Evolutionary conservation across 805 yeast species (phyloP).

Genomic region (Maudiozyma turicensis): DNA sequence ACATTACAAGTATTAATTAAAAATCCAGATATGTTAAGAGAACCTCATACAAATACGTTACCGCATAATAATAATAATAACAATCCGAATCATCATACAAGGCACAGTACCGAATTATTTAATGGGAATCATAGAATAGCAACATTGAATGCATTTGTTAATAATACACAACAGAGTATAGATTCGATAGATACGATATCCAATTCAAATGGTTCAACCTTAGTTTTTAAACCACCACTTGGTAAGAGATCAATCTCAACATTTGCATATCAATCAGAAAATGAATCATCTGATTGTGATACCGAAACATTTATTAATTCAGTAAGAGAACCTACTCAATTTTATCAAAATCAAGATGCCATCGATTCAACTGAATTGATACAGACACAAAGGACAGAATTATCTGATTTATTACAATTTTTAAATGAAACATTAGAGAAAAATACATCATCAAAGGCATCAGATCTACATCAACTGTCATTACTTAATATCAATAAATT

Average conservation of each 20-base stretch:
- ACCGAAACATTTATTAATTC: not conserved
- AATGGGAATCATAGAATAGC: slow-evolving; percentile 6
- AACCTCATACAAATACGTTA: slow-evolving; percentile 3
- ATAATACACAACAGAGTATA: slow-evolving; percentile 2
- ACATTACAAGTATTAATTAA: slow-evolving; percentile 62
- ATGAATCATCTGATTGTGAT: not conserved
- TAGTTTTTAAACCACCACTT: not conserved
- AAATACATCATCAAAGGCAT: slow-evolving; percentile 17
- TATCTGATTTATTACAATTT: slow-evolving; percentile 15
- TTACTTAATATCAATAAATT: slow-evolving; percentile 22
- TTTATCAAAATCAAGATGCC: slow-evolving; percentile 8
- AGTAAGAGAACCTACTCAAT: not conserved
- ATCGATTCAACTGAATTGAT: slow-evolving; percentile 12
- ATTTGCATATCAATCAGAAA: not conserved
- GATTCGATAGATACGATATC: too few species aligned
- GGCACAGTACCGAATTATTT: slow-evolving; percentile 4
- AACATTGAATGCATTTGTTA: slow-evolving; percentile 20
- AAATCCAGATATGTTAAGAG: slow-evolving; percentile 35
- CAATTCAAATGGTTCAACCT: not conserved
- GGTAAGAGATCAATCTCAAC: slow-evolving; percentile 2
- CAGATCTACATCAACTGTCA: slow-evolving; percentile 23
- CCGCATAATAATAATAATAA: not conserved
- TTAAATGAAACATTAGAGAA: slow-evolving; percentile 21
- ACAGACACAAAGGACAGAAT: slow-evolving; percentile 17
- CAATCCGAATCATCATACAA: not conserved